Evolutionary conservation across 331 rosid genomes (phyloP).

Genomic region (Pyracantha coccinea): DNA sequence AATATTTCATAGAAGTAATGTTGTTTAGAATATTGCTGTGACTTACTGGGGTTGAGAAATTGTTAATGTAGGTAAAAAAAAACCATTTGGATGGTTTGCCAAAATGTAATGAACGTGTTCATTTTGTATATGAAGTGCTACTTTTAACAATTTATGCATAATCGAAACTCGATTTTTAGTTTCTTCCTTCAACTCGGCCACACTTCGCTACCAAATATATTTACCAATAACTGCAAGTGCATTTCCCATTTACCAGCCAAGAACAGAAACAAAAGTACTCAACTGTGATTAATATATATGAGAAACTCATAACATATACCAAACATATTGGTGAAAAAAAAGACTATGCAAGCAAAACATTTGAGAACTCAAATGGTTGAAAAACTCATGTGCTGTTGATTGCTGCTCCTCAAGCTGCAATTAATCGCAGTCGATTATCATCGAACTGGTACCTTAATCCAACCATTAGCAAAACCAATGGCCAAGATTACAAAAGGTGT

Average conservation of each 20-base stretch:
- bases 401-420: neutral
- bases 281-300: neutral
- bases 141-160: neutral
- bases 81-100: neutral
- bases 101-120: slow-evolving; percentile 4
- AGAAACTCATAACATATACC: slow-evolving; percentile 2
- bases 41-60: slow-evolving; percentile 14
- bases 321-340: neutral
- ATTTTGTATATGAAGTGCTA: neutral
- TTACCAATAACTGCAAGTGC: neutral
- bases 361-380: slow-evolving; percentile 9
- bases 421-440: slow-evolving; percentile 10
- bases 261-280: neutral
- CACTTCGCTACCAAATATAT: no score
- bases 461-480: slow-evolving; percentile 96
- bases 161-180: no score
- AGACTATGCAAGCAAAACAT: neutral
- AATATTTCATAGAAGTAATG: slow-evolving; percentile 11
- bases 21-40: slow-evolving; percentile 6
- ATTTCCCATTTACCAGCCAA: neutral
- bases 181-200: no score
- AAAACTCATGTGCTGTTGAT: slow-evolving; percentile 2
- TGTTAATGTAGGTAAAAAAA: slow-evolving; percentile 8
- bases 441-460: slow-evolving; percentile 88
- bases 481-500: slow-evolving; percentile 97